A percentile compares a stretch with the other conserved stretches of the same genome.
Evolutionary conservation across 2,329 filamentous ascomycete species (phyloP).

Genomic region (Colletotrichum sp.): DNA sequence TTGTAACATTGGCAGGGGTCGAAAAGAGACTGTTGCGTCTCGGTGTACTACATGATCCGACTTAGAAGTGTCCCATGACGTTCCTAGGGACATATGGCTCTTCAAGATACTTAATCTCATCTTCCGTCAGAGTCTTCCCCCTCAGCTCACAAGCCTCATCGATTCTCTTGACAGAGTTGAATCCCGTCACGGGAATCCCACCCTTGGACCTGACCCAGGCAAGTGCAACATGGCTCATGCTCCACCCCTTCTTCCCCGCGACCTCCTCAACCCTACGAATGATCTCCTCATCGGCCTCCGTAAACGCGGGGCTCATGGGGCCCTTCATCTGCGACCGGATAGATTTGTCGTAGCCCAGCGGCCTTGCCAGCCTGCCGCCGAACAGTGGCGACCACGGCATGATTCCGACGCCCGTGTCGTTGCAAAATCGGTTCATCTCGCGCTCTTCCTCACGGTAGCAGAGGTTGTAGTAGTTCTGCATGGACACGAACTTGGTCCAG

Average conservation of each 20-base stretch:
- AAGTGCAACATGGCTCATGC: conserved; percentile 19
- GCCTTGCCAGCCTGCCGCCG: conserved; percentile 4
- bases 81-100: conserved; percentile 15
- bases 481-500: conserved; percentile 62
- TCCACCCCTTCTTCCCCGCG: conserved; percentile 12
- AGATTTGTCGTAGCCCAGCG: neutral
- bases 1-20: neutral
- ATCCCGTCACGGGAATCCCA: conserved; percentile 6
- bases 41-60: neutral
- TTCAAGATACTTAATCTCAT: conserved; percentile 12
- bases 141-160: conserved; percentile 13
- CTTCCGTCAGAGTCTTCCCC: conserved; percentile 3
- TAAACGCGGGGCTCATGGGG: neutral
- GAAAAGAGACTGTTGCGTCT: neutral
- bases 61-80: conserved; percentile 29
- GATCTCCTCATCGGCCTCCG: conserved; percentile 1
- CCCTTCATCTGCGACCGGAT: neutral
- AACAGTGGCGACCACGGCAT: conserved; percentile 20
- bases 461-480: conserved; percentile 63
- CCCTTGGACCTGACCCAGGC: conserved; percentile 16
- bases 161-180: conserved; percentile 15
- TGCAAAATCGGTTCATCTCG: conserved; percentile 48
- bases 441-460: conserved; percentile 63
- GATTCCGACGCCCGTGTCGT: conserved; percentile 43
- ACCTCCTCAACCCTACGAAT: conserved; percentile 17